These are phyloP conservation scores for Grosmannia huntii DNA, from an alignment of 2,329 filamentous ascomycete species.

Conservation along the genomic window DNA sequence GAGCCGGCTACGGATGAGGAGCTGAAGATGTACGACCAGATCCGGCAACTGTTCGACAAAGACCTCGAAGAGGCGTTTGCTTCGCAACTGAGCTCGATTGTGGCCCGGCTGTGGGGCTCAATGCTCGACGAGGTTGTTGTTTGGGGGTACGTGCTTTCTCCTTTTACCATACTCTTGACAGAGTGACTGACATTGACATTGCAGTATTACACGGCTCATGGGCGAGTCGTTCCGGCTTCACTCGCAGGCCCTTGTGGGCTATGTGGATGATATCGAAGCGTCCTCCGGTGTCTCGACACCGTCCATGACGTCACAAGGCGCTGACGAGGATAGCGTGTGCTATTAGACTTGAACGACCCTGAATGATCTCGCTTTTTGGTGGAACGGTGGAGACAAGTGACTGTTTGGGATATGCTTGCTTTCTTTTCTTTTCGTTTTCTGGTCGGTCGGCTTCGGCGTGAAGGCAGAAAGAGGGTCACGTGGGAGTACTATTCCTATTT, in stretches of 20 bases:
- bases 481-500: conserved; percentile 2
- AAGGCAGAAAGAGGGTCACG: conserved; percentile 7
- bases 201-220: conserved; percentile 84
- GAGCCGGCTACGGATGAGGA: conserved; percentile 80
- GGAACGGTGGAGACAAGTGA: conserved; percentile 7
- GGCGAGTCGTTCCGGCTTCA: conserved; percentile 97
- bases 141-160: conserved; percentile 69
- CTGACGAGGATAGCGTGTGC: conserved; percentile 54
- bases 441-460: conserved; percentile 10
- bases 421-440: conserved; percentile 9
- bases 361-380: conserved; percentile 23
- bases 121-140: conserved; percentile 98
- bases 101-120: conserved; percentile 89
- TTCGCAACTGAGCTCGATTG: conserved; percentile 82
- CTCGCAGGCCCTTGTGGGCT: conserved; percentile 85
- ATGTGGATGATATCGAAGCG: conserved; percentile 70
- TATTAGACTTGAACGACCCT: conserved; percentile 43
- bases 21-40: conserved; percentile 80
- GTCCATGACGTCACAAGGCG: conserved; percentile 59
- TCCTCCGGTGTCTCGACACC: conserved; percentile 58
- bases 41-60: conserved; percentile 81
- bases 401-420: conserved; percentile 9
- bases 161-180: not conserved
- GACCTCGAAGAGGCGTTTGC: conserved; percentile 74
- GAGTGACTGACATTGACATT: conserved; percentile 24